Conservation (phyloP, 306 rosid species). For the Fragaria vesca region DNA sequence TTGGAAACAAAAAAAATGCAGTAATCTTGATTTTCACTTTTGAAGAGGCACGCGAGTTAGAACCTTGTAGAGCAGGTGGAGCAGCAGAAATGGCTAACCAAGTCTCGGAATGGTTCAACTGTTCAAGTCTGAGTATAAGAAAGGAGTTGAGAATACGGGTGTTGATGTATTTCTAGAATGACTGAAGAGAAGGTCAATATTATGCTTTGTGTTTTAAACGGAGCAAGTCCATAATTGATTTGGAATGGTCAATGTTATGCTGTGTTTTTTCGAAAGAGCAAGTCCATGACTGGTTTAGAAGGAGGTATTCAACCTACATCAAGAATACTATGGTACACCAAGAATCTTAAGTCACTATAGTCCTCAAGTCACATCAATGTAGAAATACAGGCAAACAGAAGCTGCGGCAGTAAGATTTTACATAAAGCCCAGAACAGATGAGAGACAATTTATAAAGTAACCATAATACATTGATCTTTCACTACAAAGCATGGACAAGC, state of each 20-base stretch:
- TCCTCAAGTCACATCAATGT: not conserved
- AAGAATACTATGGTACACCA: not conserved
- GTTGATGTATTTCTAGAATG: not conserved
- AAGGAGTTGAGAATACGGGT: not conserved
- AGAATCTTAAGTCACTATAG: not conserved
- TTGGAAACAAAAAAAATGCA: not conserved
- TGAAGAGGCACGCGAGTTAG: too few species aligned
- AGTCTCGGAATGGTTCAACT: not conserved
- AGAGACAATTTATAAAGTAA: not conserved
- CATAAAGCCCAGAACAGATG: not conserved
- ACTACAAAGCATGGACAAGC: not conserved
- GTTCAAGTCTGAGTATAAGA: not conserved
- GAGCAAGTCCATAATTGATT: not conserved
- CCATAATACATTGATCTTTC: not conserved
- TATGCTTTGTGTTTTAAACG: not conserved
- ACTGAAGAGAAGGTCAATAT: not conserved
- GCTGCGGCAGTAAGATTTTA: not conserved
- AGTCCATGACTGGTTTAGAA: not conserved
- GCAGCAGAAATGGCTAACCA: constrained; percentile 1
- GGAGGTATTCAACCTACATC: not conserved
- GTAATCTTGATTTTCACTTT: too few species aligned
- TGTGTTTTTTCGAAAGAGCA: not conserved
- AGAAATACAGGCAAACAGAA: not conserved
- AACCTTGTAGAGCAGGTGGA: not conserved
- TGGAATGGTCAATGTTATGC: not conserved